Evolutionary conservation across 2,329 filamentous ascomycete species (phyloP).

Genomic region (Neopestalotiopsis clavispora): DNA sequence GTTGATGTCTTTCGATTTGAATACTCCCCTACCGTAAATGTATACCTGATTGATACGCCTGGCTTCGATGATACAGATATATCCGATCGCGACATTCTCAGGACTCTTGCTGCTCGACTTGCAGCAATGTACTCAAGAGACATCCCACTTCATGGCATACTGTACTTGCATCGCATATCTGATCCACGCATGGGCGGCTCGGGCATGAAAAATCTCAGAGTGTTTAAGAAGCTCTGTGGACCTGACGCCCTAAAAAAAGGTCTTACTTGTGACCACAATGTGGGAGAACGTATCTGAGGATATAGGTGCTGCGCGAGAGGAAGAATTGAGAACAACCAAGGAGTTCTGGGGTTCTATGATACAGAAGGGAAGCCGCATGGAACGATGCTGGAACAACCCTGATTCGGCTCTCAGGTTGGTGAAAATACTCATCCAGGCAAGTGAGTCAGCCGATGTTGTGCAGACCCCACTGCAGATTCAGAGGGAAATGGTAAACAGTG

Average conservation of each 20-base stretch:
- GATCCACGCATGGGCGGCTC: background rate
- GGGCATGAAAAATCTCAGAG: background rate
- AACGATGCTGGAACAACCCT: background rate
- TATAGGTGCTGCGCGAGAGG: background rate
- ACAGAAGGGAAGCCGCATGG: background rate
- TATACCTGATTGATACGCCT: background rate
- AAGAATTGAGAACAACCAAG: background rate
- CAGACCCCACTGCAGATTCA: background rate
- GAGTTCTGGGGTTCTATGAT: background rate
- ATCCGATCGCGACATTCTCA: rapidly evolving
- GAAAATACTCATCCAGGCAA: background rate
- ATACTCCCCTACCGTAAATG: background rate
- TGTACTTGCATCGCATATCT: background rate
- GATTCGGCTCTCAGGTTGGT: background rate
- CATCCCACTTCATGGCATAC: background rate
- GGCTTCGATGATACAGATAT: background rate
- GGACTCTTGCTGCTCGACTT: background rate
- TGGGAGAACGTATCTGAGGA: background rate
- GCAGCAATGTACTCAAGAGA: background rate
- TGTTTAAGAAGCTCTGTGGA: background rate
- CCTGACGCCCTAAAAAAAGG: background rate
- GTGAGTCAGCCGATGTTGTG: background rate
- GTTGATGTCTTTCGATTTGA: background rate
- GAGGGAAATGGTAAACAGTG: background rate
- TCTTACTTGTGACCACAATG: background rate